Percentiles rank a stretch among this genome's conserved stretches.
These are phyloP conservation scores for Cytospora mali DNA, from an alignment of 2,329 filamentous ascomycete species.

Conservation along the genomic window DNA sequence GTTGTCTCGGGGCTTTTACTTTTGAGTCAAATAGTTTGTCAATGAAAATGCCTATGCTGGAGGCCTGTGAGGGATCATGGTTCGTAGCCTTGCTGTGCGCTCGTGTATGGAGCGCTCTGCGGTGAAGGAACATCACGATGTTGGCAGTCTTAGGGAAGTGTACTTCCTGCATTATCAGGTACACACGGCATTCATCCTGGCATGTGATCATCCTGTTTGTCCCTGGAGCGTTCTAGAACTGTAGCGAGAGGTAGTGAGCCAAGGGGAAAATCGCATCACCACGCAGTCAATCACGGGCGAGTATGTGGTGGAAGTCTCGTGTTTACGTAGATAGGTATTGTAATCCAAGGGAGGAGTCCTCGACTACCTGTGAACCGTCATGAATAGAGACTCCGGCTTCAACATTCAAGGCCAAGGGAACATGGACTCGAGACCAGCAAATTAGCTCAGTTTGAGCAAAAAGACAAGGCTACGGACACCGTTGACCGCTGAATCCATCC, in stretches of 20 bases:
- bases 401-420: constrained; percentile 14
- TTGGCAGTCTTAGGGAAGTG: not conserved
- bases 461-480: constrained; percentile 25
- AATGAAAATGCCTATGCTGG: not conserved
- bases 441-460: constrained; percentile 22
- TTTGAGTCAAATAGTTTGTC: not conserved
- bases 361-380: constrained; percentile 3
- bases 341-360: constrained; percentile 2
- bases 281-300: not conserved
- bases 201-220: constrained; percentile 7
- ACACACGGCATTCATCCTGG: not conserved
- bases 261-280: not conserved
- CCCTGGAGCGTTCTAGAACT: not conserved
- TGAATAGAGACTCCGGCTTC: constrained; percentile 10
- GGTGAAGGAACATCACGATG: not conserved
- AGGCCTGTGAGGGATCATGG: not conserved
- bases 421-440: constrained; percentile 16
- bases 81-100: not conserved
- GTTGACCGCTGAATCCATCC: constrained; percentile 17
- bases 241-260: not conserved
- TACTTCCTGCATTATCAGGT: not conserved
- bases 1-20: not conserved
- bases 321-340: not conserved
- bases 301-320: not conserved
- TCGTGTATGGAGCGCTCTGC: not conserved